Evolutionary conservation across 2,329 filamentous ascomycete genomes (phyloP), one percentile per base, ranked within the genome.

Genomic region (Coniochaeta hoffmannii): DNA sequence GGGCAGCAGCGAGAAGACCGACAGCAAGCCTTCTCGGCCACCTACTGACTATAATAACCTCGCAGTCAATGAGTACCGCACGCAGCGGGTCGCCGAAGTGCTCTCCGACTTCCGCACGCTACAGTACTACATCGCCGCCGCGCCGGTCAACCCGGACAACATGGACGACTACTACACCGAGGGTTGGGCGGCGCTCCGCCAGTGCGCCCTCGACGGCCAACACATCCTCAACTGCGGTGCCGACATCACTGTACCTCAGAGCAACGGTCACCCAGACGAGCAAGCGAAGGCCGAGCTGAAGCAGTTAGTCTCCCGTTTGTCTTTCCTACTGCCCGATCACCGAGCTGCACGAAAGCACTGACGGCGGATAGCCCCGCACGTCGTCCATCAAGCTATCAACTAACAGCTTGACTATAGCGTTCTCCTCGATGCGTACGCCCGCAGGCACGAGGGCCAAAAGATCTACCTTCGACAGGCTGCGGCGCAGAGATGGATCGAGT

Each of bases 221-320:
- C 76, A 84, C 68, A 85, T 87, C 60, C 75, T 86, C 58, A 82
- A 86, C 64, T 82, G 80, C 62, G 82, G 80, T 22, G 82, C 82
- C 38, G 83, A 86, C 66, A 82, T 81, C 15, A 75, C 73, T 53
- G 82, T 86, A 12, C 81, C 82, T 4, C 69, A 72, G 46, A 68
- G 76, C 50, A 68, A 66, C 50, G 82, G 81, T 54, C 80, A 80
- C 11, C 75, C 78, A 55, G 75, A 78, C 22, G 83, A 86, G 66
- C 83, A 86, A 66, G 68, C 68, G 28, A 85, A 83, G 65, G 82
- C 82, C 17, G 82, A 86, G 68, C 68, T 86, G 58, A 80, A 78
- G 67, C 82, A 86, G 82, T 85, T 68, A 49, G 80, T 74, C 56
- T 24, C 55, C 17, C 17, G 19, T 10, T 32, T 44, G 22, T 41